These are phyloP conservation scores for Phytophthora cajani DNA, from an alignment of 352 stramenopile species.

Conservation along the genomic window DNA sequence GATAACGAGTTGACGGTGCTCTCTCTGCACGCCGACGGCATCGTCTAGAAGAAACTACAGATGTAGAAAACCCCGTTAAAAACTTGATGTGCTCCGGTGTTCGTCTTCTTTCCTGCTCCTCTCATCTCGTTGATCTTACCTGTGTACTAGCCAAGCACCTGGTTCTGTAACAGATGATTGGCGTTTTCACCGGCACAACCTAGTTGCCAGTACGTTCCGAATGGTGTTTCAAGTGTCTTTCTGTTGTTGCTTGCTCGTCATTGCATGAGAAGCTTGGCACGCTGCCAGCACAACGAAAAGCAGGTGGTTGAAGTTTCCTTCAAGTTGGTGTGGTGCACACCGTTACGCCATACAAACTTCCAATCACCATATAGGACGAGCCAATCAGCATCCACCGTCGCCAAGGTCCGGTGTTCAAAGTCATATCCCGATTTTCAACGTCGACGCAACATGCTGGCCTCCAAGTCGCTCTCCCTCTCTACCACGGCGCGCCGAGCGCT, in stretches of 20 bases:
- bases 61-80: conserved; percentile 12
- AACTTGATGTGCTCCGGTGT: conserved; percentile 13
- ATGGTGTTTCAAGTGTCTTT: not conserved
- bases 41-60: conserved; percentile 5
- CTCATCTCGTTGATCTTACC: too few species aligned
- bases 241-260: too few species aligned
- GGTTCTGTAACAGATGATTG: not conserved
- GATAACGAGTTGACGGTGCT: conserved; percentile 24
- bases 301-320: conserved; percentile 11
- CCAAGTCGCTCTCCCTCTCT: conserved; percentile 37
- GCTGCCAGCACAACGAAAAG: not conserved
- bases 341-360: conserved; percentile 22
- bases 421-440: conserved; percentile 30
- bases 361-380: conserved; percentile 44
- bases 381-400: conserved; percentile 29
- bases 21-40: conserved; percentile 7
- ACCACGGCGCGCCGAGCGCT: conserved; percentile 23
- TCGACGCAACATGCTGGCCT: conserved; percentile 38
- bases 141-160: not conserved
- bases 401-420: not conserved
- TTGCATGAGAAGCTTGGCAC: not conserved
- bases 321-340: conserved; percentile 26
- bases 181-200: not conserved
- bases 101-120: not conserved
- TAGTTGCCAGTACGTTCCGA: not conserved